These are phyloP conservation scores for Cladosporium austrohemisphaericum DNA, from an alignment of 2,329 filamentous ascomycete genomes.

Conservation along the genomic window DNA sequence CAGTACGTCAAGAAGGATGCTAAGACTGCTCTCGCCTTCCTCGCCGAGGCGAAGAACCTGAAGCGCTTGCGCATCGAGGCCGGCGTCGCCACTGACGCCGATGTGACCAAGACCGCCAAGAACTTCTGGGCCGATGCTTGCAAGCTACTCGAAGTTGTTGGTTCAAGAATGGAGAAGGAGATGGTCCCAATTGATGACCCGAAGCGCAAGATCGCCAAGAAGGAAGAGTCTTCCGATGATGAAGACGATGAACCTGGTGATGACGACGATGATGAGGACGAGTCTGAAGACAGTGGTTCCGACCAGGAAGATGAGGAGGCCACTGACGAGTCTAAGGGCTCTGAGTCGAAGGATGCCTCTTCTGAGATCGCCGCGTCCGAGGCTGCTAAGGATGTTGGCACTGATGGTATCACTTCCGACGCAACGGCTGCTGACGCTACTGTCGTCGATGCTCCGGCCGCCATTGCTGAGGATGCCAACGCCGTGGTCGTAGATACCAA, in stretches of 20 bases:
- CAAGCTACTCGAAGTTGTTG: slow-evolving; percentile 11
- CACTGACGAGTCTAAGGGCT: neutral
- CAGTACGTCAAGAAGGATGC: slow-evolving; percentile 30
- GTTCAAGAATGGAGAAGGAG: slow-evolving; percentile 1
- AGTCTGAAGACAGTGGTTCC: neutral
- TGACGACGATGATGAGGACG: neutral
- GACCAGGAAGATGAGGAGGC: slow-evolving; percentile 1
- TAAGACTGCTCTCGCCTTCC: slow-evolving; percentile 31
- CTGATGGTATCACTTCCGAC: neutral
- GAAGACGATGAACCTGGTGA: neutral
- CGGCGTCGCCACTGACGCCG: slow-evolving; percentile 28
- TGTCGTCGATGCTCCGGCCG: no score
- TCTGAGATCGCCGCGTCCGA: neutral
- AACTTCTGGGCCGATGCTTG: slow-evolving; percentile 21
- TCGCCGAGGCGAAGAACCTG: slow-evolving; percentile 31
- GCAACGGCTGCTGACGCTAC: neutral
- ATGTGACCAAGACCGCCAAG: slow-evolving; percentile 33
- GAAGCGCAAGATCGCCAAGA: neutral
- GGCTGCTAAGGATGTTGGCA: neutral
- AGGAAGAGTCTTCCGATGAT: neutral
- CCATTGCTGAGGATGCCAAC: no score
- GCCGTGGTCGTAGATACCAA: neutral
- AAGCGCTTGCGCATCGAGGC: slow-evolving; percentile 27
- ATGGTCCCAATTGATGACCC: slow-evolving; percentile 5
- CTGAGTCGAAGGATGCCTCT: neutral